Evolutionary conservation across 768 basidiomycete species (phyloP).

Genomic region (Rhodotorula graminis): DNA sequence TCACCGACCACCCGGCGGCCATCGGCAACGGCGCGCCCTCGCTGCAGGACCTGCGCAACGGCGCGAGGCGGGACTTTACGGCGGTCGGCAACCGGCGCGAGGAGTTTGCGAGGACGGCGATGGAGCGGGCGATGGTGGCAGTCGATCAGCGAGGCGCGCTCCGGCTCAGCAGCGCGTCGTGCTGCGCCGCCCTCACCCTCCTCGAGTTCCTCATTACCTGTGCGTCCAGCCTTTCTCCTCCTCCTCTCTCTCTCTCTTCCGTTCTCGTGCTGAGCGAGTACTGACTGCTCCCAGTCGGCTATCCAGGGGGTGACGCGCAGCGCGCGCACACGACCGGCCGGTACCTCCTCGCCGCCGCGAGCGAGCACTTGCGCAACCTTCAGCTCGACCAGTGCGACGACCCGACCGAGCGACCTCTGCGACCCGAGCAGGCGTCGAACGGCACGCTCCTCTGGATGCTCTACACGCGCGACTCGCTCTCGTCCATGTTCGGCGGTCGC

Average conservation of each 20-base stretch:
- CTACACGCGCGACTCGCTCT: conserved; percentile 24
- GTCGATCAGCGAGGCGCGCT: conserved; percentile 18
- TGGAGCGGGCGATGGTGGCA: conserved; percentile 14
- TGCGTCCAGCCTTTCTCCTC: background rate
- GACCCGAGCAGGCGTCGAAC: conserved; percentile 16
- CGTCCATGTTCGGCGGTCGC: conserved; percentile 1
- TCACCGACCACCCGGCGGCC: conserved; percentile 14
- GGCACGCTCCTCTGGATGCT: conserved; percentile 34
- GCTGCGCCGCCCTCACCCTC: conserved; percentile 4
- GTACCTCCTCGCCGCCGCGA: conserved; percentile 16
- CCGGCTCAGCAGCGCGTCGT: conserved; percentile 6
- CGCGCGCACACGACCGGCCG: conserved; percentile 4
- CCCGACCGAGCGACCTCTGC: conserved; percentile 5
- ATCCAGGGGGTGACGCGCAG: conserved; percentile 8
- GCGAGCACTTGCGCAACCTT: conserved; percentile 26
- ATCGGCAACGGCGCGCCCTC: conserved; percentile 13
- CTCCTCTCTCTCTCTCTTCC: background rate
- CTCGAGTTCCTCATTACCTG: conserved; percentile 29
- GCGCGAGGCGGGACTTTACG: conserved; percentile 15
- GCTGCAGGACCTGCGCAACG: conserved; percentile 7
- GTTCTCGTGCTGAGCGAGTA: no score
- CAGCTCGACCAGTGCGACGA: conserved; percentile 24
- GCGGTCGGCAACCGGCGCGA: conserved; percentile 22
- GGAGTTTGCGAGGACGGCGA: conserved; percentile 18
- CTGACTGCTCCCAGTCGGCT: background rate